Evolutionary conservation across 2,329 filamentous ascomycete genomes (phyloP).

Genomic region (Ceratocystis colombiana): DNA sequence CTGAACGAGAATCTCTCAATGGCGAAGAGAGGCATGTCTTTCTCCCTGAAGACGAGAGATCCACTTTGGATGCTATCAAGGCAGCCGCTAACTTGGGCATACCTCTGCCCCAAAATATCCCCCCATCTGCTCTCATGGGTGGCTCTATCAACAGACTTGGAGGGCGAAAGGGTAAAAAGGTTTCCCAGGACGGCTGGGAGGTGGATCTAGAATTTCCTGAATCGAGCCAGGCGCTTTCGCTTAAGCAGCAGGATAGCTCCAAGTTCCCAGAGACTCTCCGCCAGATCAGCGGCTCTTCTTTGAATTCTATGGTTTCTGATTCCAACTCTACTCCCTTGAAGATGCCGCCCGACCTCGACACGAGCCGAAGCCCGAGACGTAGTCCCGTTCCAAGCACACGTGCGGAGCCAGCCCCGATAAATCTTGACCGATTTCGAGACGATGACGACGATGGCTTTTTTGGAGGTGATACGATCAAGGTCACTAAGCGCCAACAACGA

Average conservation of each 20-base stretch:
- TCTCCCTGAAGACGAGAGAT: constrained; percentile 73
- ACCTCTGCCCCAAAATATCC: constrained; percentile 76
- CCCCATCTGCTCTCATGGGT: constrained; percentile 77
- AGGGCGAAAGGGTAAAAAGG: constrained; percentile 59
- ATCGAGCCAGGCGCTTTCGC: constrained; percentile 47
- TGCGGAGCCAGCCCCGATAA: constrained; percentile 34
- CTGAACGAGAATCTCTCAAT: constrained; percentile 64
- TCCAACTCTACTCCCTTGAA: constrained; percentile 32
- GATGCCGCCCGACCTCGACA: constrained; percentile 22
- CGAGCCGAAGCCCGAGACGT: constrained; percentile 21
- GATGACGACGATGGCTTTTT: constrained; percentile 53
- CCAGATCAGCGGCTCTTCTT: constrained; percentile 51
- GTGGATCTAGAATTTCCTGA: constrained; percentile 65
- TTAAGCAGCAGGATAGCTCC: constrained; percentile 52
- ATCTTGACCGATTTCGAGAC: constrained; percentile 56
- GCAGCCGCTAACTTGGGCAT: constrained; percentile 84
- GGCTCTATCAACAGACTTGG: constrained; percentile 89
- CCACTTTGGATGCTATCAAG: constrained; percentile 71
- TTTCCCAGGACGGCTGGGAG: constrained; percentile 70
- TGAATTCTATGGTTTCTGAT: constrained; percentile 44
- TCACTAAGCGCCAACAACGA: constrained; percentile 49
- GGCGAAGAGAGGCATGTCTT: constrained; percentile 83
- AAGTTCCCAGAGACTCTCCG: constrained; percentile 59
- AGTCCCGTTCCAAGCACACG: constrained; percentile 31
- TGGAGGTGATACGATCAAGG: constrained; percentile 59